phyloP scores from a whole-genome alignment of 305 asterid species.

The Fraxinus baroniana region DNA sequence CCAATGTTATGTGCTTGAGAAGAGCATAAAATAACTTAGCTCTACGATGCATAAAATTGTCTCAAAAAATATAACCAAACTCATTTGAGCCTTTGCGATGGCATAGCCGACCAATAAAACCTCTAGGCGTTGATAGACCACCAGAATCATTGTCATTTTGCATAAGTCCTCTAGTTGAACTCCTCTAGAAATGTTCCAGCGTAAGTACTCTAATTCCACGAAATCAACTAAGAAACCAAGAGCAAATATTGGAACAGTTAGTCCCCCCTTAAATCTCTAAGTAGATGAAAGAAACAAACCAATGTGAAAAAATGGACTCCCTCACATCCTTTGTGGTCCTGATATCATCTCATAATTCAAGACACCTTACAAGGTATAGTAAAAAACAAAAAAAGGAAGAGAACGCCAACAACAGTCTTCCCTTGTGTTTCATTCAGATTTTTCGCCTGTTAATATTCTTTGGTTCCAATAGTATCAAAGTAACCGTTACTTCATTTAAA shows the following conservation, averaged over 20 bases:
- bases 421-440: not conserved
- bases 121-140: slow-evolving; percentile 40
- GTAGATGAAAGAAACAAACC: not conserved
- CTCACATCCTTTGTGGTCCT: not conserved
- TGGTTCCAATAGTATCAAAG: not conserved
- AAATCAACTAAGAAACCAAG: slow-evolving; percentile 22
- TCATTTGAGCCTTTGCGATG: slow-evolving; percentile 57
- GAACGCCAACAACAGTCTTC: not conserved
- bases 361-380: not conserved
- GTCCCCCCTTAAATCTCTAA: not conserved
- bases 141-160: slow-evolving; percentile 34
- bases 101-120: slow-evolving; percentile 50
- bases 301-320: not conserved
- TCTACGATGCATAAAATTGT: not conserved
- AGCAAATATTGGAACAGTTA: not conserved
- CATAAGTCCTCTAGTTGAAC: slow-evolving; percentile 11
- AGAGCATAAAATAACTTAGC: no score
- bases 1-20: no score
- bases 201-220: slow-evolving; percentile 18
- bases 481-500: not conserved
- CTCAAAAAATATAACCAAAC: slow-evolving; percentile 10
- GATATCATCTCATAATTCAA: not conserved
- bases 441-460: not conserved
- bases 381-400: not conserved
- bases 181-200: not conserved